Evolutionary conservation across 2,329 filamentous ascomycete species (phyloP).

Genomic region (Leptosphaerulina australis): DNA sequence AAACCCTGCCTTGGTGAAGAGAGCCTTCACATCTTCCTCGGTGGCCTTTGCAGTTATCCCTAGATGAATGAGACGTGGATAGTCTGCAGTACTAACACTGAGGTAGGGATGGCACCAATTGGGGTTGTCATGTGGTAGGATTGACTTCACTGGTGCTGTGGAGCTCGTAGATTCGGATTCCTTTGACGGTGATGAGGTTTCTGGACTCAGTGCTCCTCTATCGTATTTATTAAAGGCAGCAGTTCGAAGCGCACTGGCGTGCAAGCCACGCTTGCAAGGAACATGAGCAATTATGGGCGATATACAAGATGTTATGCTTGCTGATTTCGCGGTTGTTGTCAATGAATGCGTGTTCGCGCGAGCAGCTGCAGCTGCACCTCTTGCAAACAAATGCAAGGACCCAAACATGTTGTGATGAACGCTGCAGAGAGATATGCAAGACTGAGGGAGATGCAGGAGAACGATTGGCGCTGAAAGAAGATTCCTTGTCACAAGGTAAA

Average conservation of each 20-base stretch:
- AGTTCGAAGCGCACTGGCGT: not conserved
- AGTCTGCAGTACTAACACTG: not conserved
- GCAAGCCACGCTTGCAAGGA: not conserved
- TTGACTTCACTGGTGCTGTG: not conserved
- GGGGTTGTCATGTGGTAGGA: not conserved
- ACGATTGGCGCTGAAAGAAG: not conserved
- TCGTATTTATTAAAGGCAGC: not conserved
- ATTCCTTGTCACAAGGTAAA: not conserved
- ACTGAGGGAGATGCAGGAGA: not conserved
- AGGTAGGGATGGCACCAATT: not conserved
- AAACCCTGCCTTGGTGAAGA: not conserved
- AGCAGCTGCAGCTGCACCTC: not conserved
- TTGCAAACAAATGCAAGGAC: not conserved
- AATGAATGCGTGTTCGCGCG: not conserved
- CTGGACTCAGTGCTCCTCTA: too few relatives aligned
- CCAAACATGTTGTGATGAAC: not conserved
- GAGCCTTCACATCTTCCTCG: not conserved
- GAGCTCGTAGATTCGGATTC: not conserved
- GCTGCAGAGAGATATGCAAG: not conserved
- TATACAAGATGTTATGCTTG: not conserved
- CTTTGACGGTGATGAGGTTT: not conserved
- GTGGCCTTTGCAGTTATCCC: not conserved
- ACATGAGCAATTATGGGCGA: not conserved
- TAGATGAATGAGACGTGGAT: not conserved
- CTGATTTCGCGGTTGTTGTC: not conserved